Percentiles rank a stretch among this genome's conserved stretches.
Evolutionary conservation across 2,329 filamentous ascomycete genomes (phyloP).

Genomic region (Stemphylium vesicarium): DNA sequence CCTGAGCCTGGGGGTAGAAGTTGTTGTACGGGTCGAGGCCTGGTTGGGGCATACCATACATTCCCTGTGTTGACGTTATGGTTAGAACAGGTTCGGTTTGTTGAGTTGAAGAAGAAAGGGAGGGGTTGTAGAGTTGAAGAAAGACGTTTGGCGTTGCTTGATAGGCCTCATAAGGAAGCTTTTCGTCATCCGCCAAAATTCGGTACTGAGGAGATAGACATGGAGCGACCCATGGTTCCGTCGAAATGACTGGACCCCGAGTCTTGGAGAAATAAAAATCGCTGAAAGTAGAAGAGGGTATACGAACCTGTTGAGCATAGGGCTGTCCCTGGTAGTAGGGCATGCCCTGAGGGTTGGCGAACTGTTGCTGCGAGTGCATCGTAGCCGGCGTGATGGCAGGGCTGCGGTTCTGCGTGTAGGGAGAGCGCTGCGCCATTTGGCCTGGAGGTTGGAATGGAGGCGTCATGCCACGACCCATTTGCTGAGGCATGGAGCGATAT

Average conservation of each 20-base stretch:
- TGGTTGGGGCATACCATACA: constrained; percentile 62
- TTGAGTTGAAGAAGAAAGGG: constrained; percentile 72
- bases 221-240: constrained; percentile 21
- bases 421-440: constrained; percentile 63
- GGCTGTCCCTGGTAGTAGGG: constrained; percentile 67
- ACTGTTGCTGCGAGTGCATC: constrained; percentile 68
- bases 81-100: constrained; percentile 78
- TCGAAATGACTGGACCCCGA: constrained; percentile 27
- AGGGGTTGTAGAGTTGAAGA: constrained; percentile 6
- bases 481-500: constrained; percentile 59
- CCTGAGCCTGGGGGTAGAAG: constrained; percentile 57
- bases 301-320: constrained; percentile 67
- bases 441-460: constrained; percentile 58
- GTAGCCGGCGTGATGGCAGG: constrained; percentile 66
- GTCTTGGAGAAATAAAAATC: constrained; percentile 21
- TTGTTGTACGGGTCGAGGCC: constrained; percentile 49
- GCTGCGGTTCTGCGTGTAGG: constrained; percentile 63
- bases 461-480: constrained; percentile 59
- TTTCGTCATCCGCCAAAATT: constrained; percentile 23
- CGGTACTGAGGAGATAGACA: constrained; percentile 10
- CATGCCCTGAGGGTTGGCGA: constrained; percentile 62
- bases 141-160: constrained; percentile 27
- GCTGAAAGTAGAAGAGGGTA: constrained; percentile 52
- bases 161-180: constrained; percentile 7
- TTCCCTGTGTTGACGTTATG: constrained; percentile 68